Conservation (phyloP, 2,329 filamentous ascomycete genomes). For the Epichloe sibirici region DNA sequence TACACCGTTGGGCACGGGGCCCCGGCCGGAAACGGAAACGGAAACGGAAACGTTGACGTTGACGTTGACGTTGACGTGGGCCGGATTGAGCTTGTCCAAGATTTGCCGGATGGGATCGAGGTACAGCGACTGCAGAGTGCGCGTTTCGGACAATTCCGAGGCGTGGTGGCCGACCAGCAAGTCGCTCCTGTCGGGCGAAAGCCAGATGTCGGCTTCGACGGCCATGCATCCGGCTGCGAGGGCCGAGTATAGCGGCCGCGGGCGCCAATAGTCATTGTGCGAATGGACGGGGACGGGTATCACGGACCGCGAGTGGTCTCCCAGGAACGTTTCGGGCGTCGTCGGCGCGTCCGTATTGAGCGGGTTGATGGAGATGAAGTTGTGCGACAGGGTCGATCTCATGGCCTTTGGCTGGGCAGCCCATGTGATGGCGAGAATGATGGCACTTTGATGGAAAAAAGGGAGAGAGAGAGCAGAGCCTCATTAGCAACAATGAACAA, state of each 20-base stretch:
- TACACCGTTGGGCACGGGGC: conserved; percentile 36
- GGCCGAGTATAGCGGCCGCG: conserved; percentile 50
- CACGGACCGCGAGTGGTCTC: conserved; percentile 2
- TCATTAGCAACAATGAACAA: neutral
- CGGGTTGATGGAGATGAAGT: conserved; percentile 6
- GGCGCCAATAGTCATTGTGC: conserved; percentile 58
- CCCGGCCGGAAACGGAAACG: conserved; percentile 14
- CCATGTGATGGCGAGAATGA: conserved; percentile 5
- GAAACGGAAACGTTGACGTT: too few species aligned
- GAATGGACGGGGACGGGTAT: conserved; percentile 46
- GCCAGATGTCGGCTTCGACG: conserved; percentile 59
- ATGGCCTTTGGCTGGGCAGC: conserved; percentile 4
- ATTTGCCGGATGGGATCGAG: conserved; percentile 50
- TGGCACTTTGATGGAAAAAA: neutral
- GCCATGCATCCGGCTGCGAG: conserved; percentile 45
- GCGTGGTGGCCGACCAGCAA: conserved; percentile 53
- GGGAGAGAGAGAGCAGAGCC: too few species aligned
- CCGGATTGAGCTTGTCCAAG: conserved; percentile 27
- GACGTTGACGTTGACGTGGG: neutral
- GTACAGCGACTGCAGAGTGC: conserved; percentile 49
- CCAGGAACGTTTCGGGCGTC: conserved; percentile 1
- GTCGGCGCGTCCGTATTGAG: neutral
- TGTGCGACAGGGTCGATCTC: conserved; percentile 3
- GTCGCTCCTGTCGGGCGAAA: conserved; percentile 28
- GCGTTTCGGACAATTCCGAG: conserved; percentile 30